Evolutionary conservation across 345 rosid genomes (phyloP), one percentile per base, ranked within the genome.

Genomic region (Schrenkiella parvula): DNA sequence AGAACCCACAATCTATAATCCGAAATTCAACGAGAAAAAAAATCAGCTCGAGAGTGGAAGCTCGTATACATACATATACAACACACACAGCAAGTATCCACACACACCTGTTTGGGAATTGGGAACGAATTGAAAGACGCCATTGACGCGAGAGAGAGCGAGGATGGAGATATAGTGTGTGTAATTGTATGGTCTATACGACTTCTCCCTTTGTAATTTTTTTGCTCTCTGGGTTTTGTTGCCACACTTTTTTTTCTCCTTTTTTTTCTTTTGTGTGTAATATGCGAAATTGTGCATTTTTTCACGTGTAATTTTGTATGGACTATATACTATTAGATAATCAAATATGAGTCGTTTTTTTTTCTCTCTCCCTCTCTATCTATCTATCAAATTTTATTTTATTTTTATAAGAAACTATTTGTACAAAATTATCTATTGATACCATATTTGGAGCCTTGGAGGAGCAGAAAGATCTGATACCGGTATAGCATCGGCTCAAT

Each of bases 121-220:
- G 72, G 73, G 72, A 66, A 74, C 1, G 78, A 74, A 66, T 3
- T 74, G 78, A 74, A 74, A 54, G 73, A 74, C 54, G 78, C 78
- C 78, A 74, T 66, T 28, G 61, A 47, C 6, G 32, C 15, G 31
- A 13, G 58, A 13, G 65, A 43, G 37, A 6, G 28, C 2, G 12
- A 59, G 4, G 38, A 15, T 7, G 52, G 31, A 47, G 68, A 70
- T 50, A 59, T 58, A 61, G 32, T n/a, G 5, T 29, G 35, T 51
- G 38, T 21, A 42, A 42, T 62, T 42, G 70, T 52, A 72, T 72
- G 76, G 76, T 60, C 75, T n/a, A 48, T 48, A 70, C 74, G 13
- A 0, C 74, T 70, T 60, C 48, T 68, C 54, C 28, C 41, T 4
- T 28, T 44, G 18, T 57, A 7, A 42, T 29, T 41, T 21, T 53